Evolutionary conservation across 202 grass and related monocot species (phyloP), one percentile per base, ranked within the genome.

Genomic region (Bolboschoenoplectus hybrid): DNA sequence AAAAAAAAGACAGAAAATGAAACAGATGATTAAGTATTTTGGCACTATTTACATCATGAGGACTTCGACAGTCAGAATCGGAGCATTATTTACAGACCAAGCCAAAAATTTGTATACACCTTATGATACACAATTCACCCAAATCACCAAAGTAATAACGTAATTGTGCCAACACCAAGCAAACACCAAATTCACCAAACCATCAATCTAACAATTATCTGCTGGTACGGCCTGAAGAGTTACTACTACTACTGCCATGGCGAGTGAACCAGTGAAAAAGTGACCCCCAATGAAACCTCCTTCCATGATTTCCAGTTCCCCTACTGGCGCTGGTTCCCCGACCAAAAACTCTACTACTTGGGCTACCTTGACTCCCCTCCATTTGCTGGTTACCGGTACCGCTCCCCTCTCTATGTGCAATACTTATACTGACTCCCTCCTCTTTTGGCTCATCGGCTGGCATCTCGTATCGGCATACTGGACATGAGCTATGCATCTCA

Each of bases 401-500:
- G 2, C 20, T 9, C 14, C 12, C 78, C n/a, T 34, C 49, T 40
- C 45, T 75, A 20, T 78, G 69, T 57, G 58, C 80, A 39, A 69
- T 11, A 74, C 38, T 73, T 51, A 38, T 85, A 47, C 58, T 81
- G 6, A 1, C 2, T 34, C 49, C 52, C 8, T 85, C 70, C n/a
- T 87, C 94, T 47, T 87, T 52, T 13, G 84, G 5, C 64, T 89
- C 91, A 46, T 92, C 91, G 3, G 80, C 78, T 9, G 95, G 95
- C 91, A 98, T 86, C 89, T 92, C 91, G 60, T 89, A 88, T 81
- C 95, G 86, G 78, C 95, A 98, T 44, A 95, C 87, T 19, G 95
- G 95, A 84, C 95, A 98, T 47, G 93, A 95, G 77, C 93, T 92
- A 76, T 98, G 91, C 87, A 89, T 60, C 43, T 91, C 91, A 81